Conservation (phyloP, 331 rosid genomes). For the Malus hybrid region DNA sequence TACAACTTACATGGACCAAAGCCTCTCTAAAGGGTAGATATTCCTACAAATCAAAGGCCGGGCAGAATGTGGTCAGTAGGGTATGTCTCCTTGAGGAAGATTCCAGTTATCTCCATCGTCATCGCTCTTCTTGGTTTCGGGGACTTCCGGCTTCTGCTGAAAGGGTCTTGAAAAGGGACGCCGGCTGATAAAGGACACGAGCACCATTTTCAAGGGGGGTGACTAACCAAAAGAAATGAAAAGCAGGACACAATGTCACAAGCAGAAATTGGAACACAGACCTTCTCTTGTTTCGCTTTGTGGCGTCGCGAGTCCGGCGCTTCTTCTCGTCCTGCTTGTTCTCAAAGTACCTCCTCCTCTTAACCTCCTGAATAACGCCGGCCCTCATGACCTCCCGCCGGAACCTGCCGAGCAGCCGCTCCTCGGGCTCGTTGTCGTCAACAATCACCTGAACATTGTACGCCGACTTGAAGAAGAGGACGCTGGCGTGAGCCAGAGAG, state of each 20-base stretch:
- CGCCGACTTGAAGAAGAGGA: conserved; percentile 39
- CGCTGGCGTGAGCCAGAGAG: conserved; percentile 44
- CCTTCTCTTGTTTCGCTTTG: conserved; percentile 73
- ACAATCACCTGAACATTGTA: conserved; percentile 69
- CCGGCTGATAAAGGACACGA: conserved; percentile 35
- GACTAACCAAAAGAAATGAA: neutral
- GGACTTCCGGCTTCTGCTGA: conserved; percentile 30
- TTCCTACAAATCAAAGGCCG: conserved; percentile 13
- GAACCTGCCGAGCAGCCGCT: conserved; percentile 60
- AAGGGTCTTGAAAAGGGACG: conserved; percentile 25
- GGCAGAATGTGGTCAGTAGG: conserved; percentile 27
- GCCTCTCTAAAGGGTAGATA: conserved; percentile 29
- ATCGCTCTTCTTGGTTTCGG: conserved; percentile 44
- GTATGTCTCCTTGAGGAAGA: conserved; percentile 50
- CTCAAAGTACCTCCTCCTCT: conserved; percentile 61
- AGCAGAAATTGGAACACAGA: neutral
- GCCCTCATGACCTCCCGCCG: conserved; percentile 77
- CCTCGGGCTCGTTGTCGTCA: conserved; percentile 75
- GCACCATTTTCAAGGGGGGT: neutral
- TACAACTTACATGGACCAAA: conserved; percentile 33
- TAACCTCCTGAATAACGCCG: conserved; percentile 69
- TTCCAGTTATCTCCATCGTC: conserved; percentile 83
- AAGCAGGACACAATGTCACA: too few relatives aligned
- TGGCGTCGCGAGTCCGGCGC: conserved; percentile 66
- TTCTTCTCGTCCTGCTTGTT: conserved; percentile 70